Base-by-base conservation (phyloP, 2,329 filamentous ascomycete species). In the Fusarium illudens region DNA sequence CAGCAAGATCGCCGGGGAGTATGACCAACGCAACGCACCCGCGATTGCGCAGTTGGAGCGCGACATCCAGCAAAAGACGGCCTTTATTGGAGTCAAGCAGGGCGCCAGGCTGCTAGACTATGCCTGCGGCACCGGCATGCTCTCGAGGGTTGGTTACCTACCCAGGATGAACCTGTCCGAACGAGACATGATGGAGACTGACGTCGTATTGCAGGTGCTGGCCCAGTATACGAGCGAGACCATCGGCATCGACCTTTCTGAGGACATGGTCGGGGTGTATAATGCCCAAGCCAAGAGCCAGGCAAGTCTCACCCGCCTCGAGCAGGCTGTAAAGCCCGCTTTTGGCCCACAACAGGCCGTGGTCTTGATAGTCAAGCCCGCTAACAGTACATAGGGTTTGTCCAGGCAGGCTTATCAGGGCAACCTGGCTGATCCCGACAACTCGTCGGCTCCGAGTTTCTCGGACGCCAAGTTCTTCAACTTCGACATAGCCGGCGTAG, bases 41-140 rank as follows among this genome's bases (percentile, higher is more conserved):
- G 82, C 84, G 12, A 81, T 87, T 48, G 77, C 80, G 33, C 81
- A 83, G 69, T 79, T 92, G n/a, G 82, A 85, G 20, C 76, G 82
- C 8, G 82, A 86, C 68, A 81, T 92, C 13, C 81, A 82, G 64
- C 77, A 77, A 4, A 83, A 84, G 30, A 81, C 86, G 6, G 81
- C 84, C 54, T 92, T 91, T 81, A 85, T 92, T 60, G 89, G 87
- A 39, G 84, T 87, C 30, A 70, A 70, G 39, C 54, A 80, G 71
- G 72, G 73, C 71, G 58, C 81, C 88, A 84, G 84, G 46, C 78
- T 93, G 19, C 81, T 94, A 2, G 92, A 94, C 75, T 94, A 94
- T 77, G 92, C 92, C 15, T 94, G 91, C 74, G 92, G 92, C 9
- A 89, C 90, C 6, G 90, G 90, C 3, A 78, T 87, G 57, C 82